A percentile compares a stretch with the other conserved stretches of the same genome.
phyloP scores from a whole-genome alignment of 2,329 filamentous ascomycete species.

The Neocucurbitaria cava region DNA sequence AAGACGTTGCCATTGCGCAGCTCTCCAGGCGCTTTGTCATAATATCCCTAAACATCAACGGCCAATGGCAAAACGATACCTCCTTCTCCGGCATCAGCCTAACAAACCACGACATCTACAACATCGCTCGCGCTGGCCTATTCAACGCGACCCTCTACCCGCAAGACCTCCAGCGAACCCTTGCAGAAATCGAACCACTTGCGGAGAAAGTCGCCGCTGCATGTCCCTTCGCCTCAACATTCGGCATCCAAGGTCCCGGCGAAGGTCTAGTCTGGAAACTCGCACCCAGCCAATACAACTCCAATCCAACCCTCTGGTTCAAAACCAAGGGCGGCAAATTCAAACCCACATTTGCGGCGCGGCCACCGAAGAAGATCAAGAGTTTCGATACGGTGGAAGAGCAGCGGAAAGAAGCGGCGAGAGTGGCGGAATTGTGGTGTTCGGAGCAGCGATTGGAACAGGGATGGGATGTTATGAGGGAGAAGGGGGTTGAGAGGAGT shows the following conservation, averaged over 20 bases:
- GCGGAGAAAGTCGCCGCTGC: slow-evolving; percentile 26
- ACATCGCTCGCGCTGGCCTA: slow-evolving; percentile 29
- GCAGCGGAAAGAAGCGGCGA: slow-evolving; percentile 17
- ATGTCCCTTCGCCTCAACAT: slow-evolving; percentile 34
- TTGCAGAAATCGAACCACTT: slow-evolving; percentile 15
- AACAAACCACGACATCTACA: slow-evolving; percentile 28
- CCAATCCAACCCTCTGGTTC: slow-evolving; percentile 29
- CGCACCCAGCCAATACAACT: slow-evolving; percentile 10
- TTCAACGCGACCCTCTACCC: slow-evolving; percentile 26
- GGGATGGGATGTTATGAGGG: slow-evolving; percentile 33
- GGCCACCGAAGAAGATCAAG: slow-evolving; percentile 18
- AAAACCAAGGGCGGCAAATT: slow-evolving; percentile 38
- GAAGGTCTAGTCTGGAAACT: slow-evolving; percentile 40
- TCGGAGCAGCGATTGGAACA: slow-evolving; percentile 30
- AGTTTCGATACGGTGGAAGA: slow-evolving; percentile 6
- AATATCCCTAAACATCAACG: slow-evolving; percentile 35
- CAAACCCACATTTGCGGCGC: slow-evolving; percentile 30
- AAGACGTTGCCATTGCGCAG: slow-evolving; percentile 30
- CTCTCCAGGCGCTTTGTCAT: slow-evolving; percentile 38
- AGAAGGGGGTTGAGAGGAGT: slow-evolving; percentile 16
- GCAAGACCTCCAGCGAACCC: slow-evolving; percentile 14
- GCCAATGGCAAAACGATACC: slow-evolving; percentile 30
- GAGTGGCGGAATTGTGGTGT: slow-evolving; percentile 26
- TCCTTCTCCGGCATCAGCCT: slow-evolving; percentile 28
- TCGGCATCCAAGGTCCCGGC: slow-evolving; percentile 28